Base-by-base conservation (phyloP, 177 flowering plant genomes). In the Vitis hybrid region DNA sequence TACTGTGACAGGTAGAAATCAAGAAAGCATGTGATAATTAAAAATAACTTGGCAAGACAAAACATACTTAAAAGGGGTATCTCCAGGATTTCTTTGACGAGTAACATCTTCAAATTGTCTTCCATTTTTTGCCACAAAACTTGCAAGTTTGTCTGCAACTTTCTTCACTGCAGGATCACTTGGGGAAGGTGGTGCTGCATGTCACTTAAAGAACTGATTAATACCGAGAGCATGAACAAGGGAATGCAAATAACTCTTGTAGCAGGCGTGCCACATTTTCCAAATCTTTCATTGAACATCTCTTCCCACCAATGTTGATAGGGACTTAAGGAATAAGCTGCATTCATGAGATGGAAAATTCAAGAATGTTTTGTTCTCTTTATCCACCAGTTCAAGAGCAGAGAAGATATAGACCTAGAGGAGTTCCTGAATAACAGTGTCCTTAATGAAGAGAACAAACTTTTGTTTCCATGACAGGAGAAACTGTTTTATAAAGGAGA, bases 121-220 rank as follows among this genome's bases (percentile, higher is more conserved):
- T 77, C 99, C 99, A 87, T 92, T 77, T 86, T 92, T 96, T 18
- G 98, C 97, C 77, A 91, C 98, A 89, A 95, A 96, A 85, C 88
- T 89, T 73, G 99, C 99, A 75, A 96, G 79, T 80, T 86, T 96
- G 82, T 93, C 97, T 22, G 97, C 98, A 76, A 88, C 98, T 68
- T 84, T 93, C 97, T 86, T 96, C 83, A 92, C 99, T 64, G 89
- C 81, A 79, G 88, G 88, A 83, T 96, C 97, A 71, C 88, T 89
- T 68, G 99, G 98, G 50, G 89, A 71, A 78, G 87, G 75, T 64
- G 95, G 94, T 88, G 88, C 97, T 95, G 99, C 99, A 96, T 85
- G 80, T 86, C 92, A 96, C 99, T 96, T 92, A 96, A 84, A 95
- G 83, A 93, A 93, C 92, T 80, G 91, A 89, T 95, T 93, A 95